phyloP scores from a whole-genome alignment of 129 eudicot genomes.

The Mikania micrantha region DNA sequence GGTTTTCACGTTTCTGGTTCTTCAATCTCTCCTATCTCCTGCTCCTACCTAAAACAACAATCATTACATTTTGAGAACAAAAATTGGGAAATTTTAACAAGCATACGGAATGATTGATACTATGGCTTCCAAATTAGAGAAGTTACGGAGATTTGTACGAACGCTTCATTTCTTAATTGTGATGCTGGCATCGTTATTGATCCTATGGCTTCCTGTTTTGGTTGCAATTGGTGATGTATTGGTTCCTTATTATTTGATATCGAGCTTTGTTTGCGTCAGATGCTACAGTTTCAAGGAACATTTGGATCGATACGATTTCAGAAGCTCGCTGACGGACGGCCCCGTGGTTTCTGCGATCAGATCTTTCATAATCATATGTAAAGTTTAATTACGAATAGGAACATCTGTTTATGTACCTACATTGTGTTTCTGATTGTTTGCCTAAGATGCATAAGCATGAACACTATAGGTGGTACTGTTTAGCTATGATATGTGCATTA shows the following conservation, averaged over 20 bases:
- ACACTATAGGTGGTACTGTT: background rate
- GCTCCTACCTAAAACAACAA: background rate
- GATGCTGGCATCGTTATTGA: constrained; percentile 67
- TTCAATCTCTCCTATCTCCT: constrained; percentile 20
- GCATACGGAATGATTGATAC: no score
- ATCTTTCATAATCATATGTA: constrained; percentile 84
- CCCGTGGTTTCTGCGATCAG: constrained; percentile 77
- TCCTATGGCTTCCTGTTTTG: constrained; percentile 58
- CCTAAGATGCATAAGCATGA: background rate
- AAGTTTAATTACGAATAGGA: background rate
- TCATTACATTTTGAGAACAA: background rate
- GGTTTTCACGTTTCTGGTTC: constrained; percentile 27
- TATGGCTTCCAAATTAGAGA: constrained; percentile 50
- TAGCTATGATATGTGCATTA: background rate
- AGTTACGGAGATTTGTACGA: constrained; percentile 50
- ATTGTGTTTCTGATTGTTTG: background rate
- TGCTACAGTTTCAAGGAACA: constrained; percentile 61
- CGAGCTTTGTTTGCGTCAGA: constrained; percentile 75
- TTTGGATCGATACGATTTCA: constrained; percentile 61
- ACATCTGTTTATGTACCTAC: background rate
- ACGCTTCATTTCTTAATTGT: constrained; percentile 71
- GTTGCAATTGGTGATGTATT: constrained; percentile 70
- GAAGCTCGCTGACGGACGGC: constrained; percentile 73
- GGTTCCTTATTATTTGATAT: constrained; percentile 58
- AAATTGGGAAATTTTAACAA: background rate